Conservation (phyloP, 805 yeast genomes). For the Candida pseudofarinosa region DNA sequence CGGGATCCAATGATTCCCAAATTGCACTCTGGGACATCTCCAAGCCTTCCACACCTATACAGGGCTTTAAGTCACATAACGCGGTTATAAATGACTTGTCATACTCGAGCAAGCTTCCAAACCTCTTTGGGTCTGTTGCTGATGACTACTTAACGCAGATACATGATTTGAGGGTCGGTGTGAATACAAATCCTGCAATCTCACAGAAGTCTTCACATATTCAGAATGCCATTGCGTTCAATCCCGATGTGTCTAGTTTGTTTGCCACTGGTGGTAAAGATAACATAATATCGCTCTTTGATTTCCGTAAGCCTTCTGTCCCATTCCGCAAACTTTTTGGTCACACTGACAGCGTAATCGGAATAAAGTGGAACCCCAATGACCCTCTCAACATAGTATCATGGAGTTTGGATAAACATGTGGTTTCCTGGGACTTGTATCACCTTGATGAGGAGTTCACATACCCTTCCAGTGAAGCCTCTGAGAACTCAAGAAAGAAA, state of each 20-base stretch:
- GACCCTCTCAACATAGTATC: conserved; percentile 54
- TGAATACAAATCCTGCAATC: conserved; percentile 38
- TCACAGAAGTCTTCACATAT: conserved; percentile 46
- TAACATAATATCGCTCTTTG: conserved; percentile 70
- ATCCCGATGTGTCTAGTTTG: conserved; percentile 49
- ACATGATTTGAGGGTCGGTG: conserved; percentile 48
- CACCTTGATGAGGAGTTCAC: conserved; percentile 51
- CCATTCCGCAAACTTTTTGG: conserved; percentile 68
- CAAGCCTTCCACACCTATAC: conserved; percentile 42
- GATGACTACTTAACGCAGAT: conserved; percentile 64
- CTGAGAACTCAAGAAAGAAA: conserved; percentile 52
- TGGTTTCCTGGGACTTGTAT: conserved; percentile 70
- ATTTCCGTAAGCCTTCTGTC: conserved; percentile 55
- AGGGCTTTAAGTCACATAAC: conserved; percentile 46
- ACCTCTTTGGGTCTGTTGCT: conserved; percentile 63
- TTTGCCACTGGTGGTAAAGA: conserved; percentile 80
- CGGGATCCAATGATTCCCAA: conserved; percentile 64
- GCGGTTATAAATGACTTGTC: conserved; percentile 66
- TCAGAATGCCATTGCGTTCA: conserved; percentile 68
- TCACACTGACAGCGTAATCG: conserved; percentile 44
- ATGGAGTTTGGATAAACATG: conserved; percentile 62
- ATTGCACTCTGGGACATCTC: conserved; percentile 69
- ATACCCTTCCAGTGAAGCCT: conserved; percentile 26
- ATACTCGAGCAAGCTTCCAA: conserved; percentile 43
- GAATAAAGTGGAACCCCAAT: conserved; percentile 47